These are phyloP conservation scores for Draba incana DNA, from an alignment of 345 rosid species.

Conservation along the genomic window DNA sequence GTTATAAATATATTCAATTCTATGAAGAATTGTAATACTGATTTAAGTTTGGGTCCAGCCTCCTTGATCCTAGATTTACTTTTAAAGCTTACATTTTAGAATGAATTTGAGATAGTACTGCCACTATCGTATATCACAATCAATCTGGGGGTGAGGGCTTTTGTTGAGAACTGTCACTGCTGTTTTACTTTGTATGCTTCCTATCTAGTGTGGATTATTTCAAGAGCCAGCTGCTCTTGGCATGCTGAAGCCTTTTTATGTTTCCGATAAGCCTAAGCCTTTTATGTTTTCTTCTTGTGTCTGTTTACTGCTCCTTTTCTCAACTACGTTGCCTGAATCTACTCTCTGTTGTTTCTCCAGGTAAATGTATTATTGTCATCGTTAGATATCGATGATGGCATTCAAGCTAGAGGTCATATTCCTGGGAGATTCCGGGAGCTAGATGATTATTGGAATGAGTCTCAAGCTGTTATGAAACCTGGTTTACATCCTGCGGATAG, in stretches of 20 bases:
- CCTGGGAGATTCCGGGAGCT: constrained; percentile 84
- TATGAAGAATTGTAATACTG: constrained; percentile 10
- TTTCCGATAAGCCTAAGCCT: background rate
- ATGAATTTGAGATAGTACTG: constrained; percentile 6
- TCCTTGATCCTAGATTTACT: constrained; percentile 7
- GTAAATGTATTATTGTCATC: constrained; percentile 89
- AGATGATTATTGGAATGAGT: constrained; percentile 98
- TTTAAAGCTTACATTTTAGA: constrained; percentile 12
- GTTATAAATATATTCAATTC: background rate
- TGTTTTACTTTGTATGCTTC: constrained; percentile 20
- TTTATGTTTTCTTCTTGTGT: background rate
- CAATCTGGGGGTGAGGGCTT: constrained; percentile 20
- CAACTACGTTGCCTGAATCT: constrained; percentile 8
- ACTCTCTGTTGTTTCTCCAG: constrained; percentile 47
- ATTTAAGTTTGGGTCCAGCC: background rate
- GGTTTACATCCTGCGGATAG: constrained; percentile 67
- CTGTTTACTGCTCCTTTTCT: constrained; percentile 9
- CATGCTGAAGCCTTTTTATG: constrained; percentile 19
- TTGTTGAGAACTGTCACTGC: constrained; percentile 9
- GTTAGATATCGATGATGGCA: constrained; percentile 82
- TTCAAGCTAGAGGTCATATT: constrained; percentile 63
- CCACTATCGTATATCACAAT: constrained; percentile 19
- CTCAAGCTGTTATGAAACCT: constrained; percentile 70
- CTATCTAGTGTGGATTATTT: constrained; percentile 8
- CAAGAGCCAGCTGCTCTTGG: background rate